Base-by-base conservation (phyloP, 148 eudicot genomes). In the Rhododendron ferrugineum region DNA sequence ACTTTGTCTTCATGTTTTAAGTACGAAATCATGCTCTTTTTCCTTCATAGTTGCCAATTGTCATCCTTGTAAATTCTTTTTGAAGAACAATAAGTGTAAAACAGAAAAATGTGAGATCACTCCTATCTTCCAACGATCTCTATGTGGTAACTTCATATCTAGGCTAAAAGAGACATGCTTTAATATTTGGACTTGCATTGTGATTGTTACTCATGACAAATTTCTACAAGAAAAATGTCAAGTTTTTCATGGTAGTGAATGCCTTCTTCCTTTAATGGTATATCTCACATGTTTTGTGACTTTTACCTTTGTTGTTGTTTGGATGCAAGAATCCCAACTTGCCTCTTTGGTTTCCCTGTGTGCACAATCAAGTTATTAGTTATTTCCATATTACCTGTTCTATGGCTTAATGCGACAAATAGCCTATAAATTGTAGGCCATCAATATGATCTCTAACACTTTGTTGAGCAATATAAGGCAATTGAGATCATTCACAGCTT, bases 21-120 rank as follows among this genome's bases (percentile, higher is more conserved):
- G 44, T 66, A 26, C 15, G 36, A 82, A 10, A 6, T 62, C 10
- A 2, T 23, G 37, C 84, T 37, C 32, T 40, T 40, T 40, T 8
- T 82, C 23, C 73, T 8, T 82, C 11, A 16, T 66, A 23, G 9
- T 3, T 47, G 32, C 50, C 18, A 32, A 30, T 50, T 14, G 40
- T 79, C 62, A 79, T 42, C n/a, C 77, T 82, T 82, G 85, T 70
- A 68, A 70, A 46, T 83, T 83, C 50, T 16, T 36, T 70, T 83
- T 18, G 2, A 68, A 26, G 52, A 58, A 81, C 72, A 82, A 83
- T 16, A 42, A 82, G 50, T 56, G 28, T 8, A 42, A 64, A 11
- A 68, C 10, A n/a, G 73, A 37, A 52, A 18, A 52, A 80, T 8
- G 64, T 18, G 36, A 42, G 3, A 80, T 46, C 37, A 49, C 6